Conservation (phyloP, 2,329 filamentous ascomycete genomes). For the Microdochium paspali region DNA sequence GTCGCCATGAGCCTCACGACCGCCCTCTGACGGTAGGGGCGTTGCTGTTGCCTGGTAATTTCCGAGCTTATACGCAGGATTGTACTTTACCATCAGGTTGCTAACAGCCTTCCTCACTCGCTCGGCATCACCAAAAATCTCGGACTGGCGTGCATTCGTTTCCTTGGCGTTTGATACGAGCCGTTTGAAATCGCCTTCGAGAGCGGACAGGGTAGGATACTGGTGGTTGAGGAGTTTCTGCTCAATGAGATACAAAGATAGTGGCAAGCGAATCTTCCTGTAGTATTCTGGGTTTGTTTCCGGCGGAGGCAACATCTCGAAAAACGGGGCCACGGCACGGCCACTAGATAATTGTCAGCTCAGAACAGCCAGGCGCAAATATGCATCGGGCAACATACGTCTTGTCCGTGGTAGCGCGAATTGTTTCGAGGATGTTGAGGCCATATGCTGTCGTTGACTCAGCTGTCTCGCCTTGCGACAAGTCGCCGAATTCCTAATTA, state of each 20-base stretch:
- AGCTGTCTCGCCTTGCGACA: conserved; percentile 48
- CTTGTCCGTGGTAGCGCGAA: conserved; percentile 72
- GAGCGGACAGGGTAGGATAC: conserved; percentile 60
- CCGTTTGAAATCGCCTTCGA: conserved; percentile 81
- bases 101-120: conserved; percentile 77
- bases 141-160: conserved; percentile 64
- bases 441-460: conserved; percentile 65
- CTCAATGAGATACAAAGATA: conserved; percentile 71
- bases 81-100: conserved; percentile 80
- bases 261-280: conserved; percentile 63
- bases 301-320: conserved; percentile 61
- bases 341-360: conserved; percentile 36
- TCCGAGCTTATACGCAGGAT: conserved; percentile 67
- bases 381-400: conserved; percentile 43
- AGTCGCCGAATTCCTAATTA: conserved; percentile 35
- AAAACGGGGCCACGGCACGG: conserved; percentile 64
- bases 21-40: conserved; percentile 53
- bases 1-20: conserved; percentile 8
- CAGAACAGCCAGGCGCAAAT: neutral
- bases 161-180: conserved; percentile 84
- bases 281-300: conserved; percentile 67
- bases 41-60: conserved; percentile 65
- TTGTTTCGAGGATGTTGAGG: conserved; percentile 62
- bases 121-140: conserved; percentile 75
- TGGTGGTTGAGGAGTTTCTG: conserved; percentile 58